Percentiles rank a stretch among this genome's conserved stretches.
Conservation (phyloP, 768 basidiomycete species). For the Suillus subluteus region DNA sequence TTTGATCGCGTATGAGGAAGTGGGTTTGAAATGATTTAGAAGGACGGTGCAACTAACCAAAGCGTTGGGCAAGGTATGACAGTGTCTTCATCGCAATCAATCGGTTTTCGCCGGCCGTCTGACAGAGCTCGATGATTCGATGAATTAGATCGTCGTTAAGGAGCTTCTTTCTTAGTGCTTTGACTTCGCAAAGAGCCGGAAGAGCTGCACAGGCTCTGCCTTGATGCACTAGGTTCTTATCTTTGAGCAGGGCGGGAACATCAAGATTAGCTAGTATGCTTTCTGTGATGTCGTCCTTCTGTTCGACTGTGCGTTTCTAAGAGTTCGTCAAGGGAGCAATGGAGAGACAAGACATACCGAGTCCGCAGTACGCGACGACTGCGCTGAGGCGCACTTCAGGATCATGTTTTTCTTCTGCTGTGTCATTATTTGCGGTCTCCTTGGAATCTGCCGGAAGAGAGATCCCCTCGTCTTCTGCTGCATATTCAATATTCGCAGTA, state of each 20-base stretch:
- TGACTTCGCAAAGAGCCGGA: conserved; percentile 31
- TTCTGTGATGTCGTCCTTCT: conserved; percentile 9
- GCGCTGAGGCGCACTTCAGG: conserved; percentile 27
- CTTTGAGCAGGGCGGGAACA: conserved; percentile 21
- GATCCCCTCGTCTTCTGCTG: background rate
- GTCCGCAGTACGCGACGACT: conserved; percentile 29
- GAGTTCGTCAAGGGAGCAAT: background rate
- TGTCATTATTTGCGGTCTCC: background rate
- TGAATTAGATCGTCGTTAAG: conserved; percentile 23
- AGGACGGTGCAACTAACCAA: background rate
- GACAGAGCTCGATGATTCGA: conserved; percentile 23
- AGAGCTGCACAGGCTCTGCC: conserved; percentile 31
- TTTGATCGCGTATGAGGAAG: conserved; percentile 31
- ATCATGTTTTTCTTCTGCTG: conserved; percentile 16
- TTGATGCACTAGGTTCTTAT: conserved; percentile 12
- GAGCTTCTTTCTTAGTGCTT: conserved; percentile 17
- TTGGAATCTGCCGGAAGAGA: background rate
- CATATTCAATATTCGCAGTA: background rate
- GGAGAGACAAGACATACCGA: conserved; percentile 25
- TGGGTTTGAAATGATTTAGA: conserved; percentile 21
- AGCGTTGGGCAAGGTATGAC: background rate
- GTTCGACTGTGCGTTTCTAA: conserved; percentile 10
- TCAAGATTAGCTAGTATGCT: background rate
- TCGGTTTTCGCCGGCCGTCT: conserved; percentile 20
- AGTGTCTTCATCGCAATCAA: conserved; percentile 15